Evolutionary conservation across 1,284 basidiomycete species (phyloP), one percentile per base, ranked within the genome.

Genomic region (Austroboletus olivaceoglutinosus): DNA sequence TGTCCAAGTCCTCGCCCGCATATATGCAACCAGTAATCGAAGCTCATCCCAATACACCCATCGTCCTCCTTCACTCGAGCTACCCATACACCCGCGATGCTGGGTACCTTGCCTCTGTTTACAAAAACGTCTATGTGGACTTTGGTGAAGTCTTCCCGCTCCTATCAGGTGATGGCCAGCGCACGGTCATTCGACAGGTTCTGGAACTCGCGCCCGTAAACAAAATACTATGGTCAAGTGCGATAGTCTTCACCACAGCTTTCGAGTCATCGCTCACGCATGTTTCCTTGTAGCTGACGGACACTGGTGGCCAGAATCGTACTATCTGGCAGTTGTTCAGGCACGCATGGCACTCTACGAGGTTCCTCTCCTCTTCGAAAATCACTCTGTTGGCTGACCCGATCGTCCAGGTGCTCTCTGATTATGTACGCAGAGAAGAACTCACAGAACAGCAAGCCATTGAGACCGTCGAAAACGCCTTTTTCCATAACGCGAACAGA

Each of bases 201-300:
- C 66, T 90, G 3, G 89, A 90, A 65, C 68, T 89, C 5, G 73
- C 78, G 16, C 88, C 89, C 10, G 86, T 81, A 19, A 88, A 82
- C 63, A 90, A 89, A 62, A 80, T 90, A 19, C 63, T 90, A 70
- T 91, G 85, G 84, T 89, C 86, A 2, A 88, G 86, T 87, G 57
- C 53, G 81, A 25, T 71, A 2, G 19, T 8, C 30, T 39, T 43
- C 18, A 13, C 40, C 18, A 31, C 5, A 1, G 33, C n/a, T 43
- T 11, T 8, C 10, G n/a, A 36, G 27, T 16, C 43, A 33, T 23
- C 13, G 29, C 50, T 56, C 12, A 62, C 13, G 2, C 22, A 18
- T 55, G 42, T 47, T 34, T 52, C 27, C 43, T 45, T 43, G 19
- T 43, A 87, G 85, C 83, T 21, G 87, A 90, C 56, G 88, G 84